A percentile compares a stretch with the other conserved stretches of the same genome.
Conservation (phyloP, 1,284 basidiomycete genomes). For the Stereum hirsutum region DNA sequence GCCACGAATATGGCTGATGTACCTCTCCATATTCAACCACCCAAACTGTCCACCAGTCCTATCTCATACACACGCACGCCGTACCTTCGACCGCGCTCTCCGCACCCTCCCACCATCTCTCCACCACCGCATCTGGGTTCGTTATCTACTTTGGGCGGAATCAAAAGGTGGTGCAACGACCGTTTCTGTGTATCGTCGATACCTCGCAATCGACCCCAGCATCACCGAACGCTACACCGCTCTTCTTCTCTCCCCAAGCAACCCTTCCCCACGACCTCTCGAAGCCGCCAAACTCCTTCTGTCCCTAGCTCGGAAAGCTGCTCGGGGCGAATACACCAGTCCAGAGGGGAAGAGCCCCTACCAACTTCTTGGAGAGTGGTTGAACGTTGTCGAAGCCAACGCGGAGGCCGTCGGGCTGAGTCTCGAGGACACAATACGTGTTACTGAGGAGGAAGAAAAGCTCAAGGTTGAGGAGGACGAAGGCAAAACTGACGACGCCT, state of each 20-base stretch:
- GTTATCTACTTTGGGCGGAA: conserved; percentile 95
- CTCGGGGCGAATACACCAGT: conserved; percentile 76
- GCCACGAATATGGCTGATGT: conserved; percentile 91
- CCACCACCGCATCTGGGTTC: conserved; percentile 91
- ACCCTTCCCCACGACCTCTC: conserved; percentile 70
- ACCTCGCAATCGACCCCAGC: conserved; percentile 78
- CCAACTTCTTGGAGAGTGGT: conserved; percentile 88
- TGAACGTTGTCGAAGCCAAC: conserved; percentile 87
- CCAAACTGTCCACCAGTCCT: conserved; percentile 82
- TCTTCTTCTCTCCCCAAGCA: conserved; percentile 61
- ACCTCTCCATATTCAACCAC: conserved; percentile 86
- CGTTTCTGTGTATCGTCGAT: conserved; percentile 85
- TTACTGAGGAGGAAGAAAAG: conserved; percentile 28
- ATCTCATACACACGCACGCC: conserved; percentile 84
- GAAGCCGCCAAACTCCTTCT: conserved; percentile 92
- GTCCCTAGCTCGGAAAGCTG: conserved; percentile 75
- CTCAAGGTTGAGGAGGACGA: conserved; percentile 19
- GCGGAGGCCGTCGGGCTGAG: conserved; percentile 91
- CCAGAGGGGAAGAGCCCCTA: conserved; percentile 95
- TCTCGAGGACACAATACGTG: conserved; percentile 57
- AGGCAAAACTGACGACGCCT: conserved; percentile 17
- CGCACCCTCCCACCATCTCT: conserved; percentile 91
- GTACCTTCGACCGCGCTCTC: conserved; percentile 91
- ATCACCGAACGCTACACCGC: conserved; percentile 81
- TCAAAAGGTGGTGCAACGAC: conserved; percentile 76